Evolutionary conservation across 73 alveolate species (phyloP).

Genomic region (Paramecium sonneborni): DNA sequence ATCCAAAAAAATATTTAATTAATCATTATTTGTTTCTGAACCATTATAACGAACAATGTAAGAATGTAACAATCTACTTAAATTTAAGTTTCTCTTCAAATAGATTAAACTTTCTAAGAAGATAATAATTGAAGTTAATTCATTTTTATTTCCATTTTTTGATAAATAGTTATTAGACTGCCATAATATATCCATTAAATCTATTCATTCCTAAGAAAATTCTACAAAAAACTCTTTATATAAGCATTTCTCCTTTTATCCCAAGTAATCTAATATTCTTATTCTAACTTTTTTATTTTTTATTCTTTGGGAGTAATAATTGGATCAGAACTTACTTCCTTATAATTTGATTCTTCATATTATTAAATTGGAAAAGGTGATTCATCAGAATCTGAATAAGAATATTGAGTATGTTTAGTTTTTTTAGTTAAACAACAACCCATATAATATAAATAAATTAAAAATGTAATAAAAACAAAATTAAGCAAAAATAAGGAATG

Average conservation of each 20-base stretch:
- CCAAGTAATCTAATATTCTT: not conserved
- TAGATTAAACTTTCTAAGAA: conserved; percentile 52
- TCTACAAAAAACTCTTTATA: conserved; percentile 92
- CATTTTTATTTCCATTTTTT: not conserved
- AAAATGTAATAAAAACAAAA: not conserved
- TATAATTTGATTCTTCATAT: not conserved
- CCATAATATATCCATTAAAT: conserved; percentile 80
- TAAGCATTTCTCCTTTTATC: conserved; percentile 77
- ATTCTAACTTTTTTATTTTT: not conserved
- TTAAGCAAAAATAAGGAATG: not conserved
- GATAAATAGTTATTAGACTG: conserved; percentile 76
- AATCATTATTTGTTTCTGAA: conserved; percentile 66
- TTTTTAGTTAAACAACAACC: not conserved
- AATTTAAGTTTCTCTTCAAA: conserved; percentile 71
- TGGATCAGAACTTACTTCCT: not conserved
- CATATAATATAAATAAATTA: not conserved
- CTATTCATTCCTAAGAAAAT: conserved; percentile 86
- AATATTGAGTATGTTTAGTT: not conserved
- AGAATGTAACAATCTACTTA: conserved; percentile 68
- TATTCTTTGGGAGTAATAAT: not conserved
- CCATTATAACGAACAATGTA: conserved; percentile 74
- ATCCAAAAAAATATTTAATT: conserved; percentile 75
- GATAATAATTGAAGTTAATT: not conserved
- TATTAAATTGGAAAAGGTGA: not conserved
- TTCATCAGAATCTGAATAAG: conserved; percentile 2